phyloP scores from a whole-genome alignment of 2,329 filamentous ascomycete species.

The Erysiphe pulchra region DNA sequence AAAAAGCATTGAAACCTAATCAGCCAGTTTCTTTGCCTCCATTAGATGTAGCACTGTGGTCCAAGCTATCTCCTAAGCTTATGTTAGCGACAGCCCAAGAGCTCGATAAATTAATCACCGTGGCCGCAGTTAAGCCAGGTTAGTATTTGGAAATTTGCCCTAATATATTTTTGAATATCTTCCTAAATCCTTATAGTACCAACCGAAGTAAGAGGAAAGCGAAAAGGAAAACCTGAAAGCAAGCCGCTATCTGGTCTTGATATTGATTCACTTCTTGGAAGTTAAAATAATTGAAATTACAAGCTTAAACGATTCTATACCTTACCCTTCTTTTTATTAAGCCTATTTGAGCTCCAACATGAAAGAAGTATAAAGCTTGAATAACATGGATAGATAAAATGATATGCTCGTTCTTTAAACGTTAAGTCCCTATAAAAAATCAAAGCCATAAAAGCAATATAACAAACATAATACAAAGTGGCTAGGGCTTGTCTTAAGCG shows the following conservation, averaged over 20 bases:
- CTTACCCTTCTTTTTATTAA: too few species aligned
- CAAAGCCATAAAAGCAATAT: too few species aligned
- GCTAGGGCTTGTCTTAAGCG: too few species aligned
- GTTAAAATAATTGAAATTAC: conserved; percentile 19
- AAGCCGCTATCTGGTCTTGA: conserved; percentile 82
- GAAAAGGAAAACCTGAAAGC: conserved; percentile 31
- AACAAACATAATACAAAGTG: too few species aligned
- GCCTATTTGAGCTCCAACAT: too few species aligned
- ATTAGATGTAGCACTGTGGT: conserved; percentile 43
- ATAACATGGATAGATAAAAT: too few species aligned
- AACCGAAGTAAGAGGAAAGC: conserved; percentile 50
- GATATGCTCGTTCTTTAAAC: too few species aligned
- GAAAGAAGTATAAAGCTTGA: too few species aligned
- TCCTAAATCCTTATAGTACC: conserved; percentile 29
- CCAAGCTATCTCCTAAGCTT: background rate
- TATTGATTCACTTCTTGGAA: conserved; percentile 52
- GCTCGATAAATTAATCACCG: conserved; percentile 37
- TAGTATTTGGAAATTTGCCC: too few species aligned
- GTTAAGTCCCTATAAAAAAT: too few species aligned
- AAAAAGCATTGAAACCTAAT: conserved; percentile 51
- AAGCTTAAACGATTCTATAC: too few species aligned
- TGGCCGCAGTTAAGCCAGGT: conserved; percentile 67
- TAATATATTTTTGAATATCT: background rate
- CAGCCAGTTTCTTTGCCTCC: conserved; percentile 34
- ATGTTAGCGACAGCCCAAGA: conserved; percentile 18